phyloP scores from a whole-genome alignment of 495 filamentous ascomycete genomes.

The Aspergillus mulundensis region DNA sequence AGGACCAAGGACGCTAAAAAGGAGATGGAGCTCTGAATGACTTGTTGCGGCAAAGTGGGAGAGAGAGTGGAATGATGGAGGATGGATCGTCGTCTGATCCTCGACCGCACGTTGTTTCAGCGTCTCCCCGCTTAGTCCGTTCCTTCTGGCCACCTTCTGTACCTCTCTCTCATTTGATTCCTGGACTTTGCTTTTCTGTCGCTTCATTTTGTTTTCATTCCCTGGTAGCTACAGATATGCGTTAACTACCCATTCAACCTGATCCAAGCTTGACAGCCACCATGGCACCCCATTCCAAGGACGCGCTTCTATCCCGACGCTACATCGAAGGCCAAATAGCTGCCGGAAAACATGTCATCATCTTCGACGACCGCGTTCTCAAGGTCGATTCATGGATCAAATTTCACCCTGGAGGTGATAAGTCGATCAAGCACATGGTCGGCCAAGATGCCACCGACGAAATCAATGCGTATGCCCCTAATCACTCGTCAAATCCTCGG shows the following conservation, averaged over 20 bases:
- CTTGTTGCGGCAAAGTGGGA: background rate
- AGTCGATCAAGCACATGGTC: conserved; percentile 91
- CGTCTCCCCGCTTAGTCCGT: conserved; percentile 21
- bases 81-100: conserved; percentile 4
- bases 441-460: conserved; percentile 96
- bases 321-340: conserved; percentile 87
- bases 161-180: background rate
- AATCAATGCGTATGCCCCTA: conserved; percentile 71
- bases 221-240: no score
- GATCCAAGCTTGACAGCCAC: background rate
- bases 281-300: conserved; percentile 28
- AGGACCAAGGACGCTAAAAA: conserved; percentile 1
- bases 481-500: background rate
- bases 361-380: conserved; percentile 74
- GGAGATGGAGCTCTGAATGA: conserved; percentile 2
- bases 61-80: conserved; percentile 3
- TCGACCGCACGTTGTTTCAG: conserved; percentile 16
- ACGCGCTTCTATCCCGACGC: conserved; percentile 58
- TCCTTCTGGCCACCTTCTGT: conserved; percentile 11
- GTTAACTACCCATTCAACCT: background rate
- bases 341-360: conserved; percentile 75
- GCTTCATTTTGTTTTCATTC: no score
- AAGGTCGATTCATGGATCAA: conserved; percentile 83
- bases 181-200: background rate
- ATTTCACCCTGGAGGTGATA: conserved; percentile 91